Conservation (phyloP, 495 filamentous ascomycete genomes). For the Amphirosellinia nigrospora region DNA sequence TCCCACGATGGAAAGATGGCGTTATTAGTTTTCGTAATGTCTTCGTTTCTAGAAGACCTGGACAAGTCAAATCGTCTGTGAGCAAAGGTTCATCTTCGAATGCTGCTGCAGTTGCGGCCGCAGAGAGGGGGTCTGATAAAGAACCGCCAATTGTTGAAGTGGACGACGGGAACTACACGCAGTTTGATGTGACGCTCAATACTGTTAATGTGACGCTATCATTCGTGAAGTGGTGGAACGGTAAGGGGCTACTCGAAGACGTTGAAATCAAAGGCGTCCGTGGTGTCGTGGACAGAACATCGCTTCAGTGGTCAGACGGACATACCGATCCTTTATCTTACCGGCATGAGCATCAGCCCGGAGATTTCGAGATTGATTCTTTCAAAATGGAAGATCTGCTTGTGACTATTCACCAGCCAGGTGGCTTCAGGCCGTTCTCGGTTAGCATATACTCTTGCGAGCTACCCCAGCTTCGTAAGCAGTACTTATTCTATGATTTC, state of each 20-base stretch:
- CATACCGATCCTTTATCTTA: conserved; percentile 84
- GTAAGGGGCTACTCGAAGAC: conserved; percentile 87
- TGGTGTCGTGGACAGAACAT: conserved; percentile 90
- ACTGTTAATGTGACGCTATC: conserved; percentile 97
- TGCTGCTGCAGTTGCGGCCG: conserved; percentile 85
- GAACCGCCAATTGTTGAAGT: conserved; percentile 54
- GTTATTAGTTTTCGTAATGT: conserved; percentile 97
- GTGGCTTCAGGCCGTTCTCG: conserved; percentile 88
- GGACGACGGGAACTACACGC: conserved; percentile 95
- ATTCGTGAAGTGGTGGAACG: conserved; percentile 97
- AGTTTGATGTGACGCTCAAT: conserved; percentile 94
- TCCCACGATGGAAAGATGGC: conserved; percentile 90
- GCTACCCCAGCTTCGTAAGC: conserved; percentile 88
- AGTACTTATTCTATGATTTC: conserved; percentile 98
- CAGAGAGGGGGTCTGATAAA: conserved; percentile 62
- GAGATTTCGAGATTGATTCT: conserved; percentile 94
- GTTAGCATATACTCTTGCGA: conserved; percentile 96
- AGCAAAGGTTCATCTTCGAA: conserved; percentile 89
- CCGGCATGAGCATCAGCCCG: conserved; percentile 83
- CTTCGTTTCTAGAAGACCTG: conserved; percentile 90
- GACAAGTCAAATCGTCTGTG: conserved; percentile 76
- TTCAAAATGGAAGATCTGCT: conserved; percentile 96
- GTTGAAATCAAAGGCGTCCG: conserved; percentile 95
- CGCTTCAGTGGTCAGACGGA: conserved; percentile 72
- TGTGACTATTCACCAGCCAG: conserved; percentile 89